Conservation (phyloP, 495 filamentous ascomycete species). For the Aspergillus panamensis region DNA sequence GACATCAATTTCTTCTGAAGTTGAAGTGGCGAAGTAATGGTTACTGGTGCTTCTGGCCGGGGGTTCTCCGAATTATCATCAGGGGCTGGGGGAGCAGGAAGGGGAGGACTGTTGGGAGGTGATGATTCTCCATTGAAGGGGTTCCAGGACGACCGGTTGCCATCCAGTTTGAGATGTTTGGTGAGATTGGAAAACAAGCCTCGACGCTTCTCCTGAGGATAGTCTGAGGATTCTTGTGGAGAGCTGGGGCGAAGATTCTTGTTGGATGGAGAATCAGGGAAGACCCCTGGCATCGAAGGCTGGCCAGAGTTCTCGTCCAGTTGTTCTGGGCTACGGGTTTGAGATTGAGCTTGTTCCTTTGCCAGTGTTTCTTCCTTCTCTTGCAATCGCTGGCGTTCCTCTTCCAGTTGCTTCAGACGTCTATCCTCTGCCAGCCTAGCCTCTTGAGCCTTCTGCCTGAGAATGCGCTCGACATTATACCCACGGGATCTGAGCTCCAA, state of each 20-base stretch:
- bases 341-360: constrained; percentile 34
- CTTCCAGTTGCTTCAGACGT: constrained; percentile 70
- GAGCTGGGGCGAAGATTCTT: constrained; percentile 27
- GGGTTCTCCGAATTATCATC: constrained; percentile 37
- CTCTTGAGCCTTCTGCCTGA: constrained; percentile 79
- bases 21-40: constrained; percentile 47
- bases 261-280: constrained; percentile 58
- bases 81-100: constrained; percentile 44
- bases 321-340: constrained; percentile 30
- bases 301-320: constrained; percentile 15
- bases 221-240: constrained; percentile 22
- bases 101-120: constrained; percentile 34
- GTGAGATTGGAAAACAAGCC: constrained; percentile 64
- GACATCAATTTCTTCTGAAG: constrained; percentile 63
- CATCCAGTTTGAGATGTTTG: constrained; percentile 62
- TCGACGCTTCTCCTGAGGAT: constrained; percentile 37
- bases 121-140: constrained; percentile 28
- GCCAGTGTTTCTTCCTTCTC: constrained; percentile 58
- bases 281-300: constrained; percentile 63
- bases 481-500: constrained; percentile 73
- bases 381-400: constrained; percentile 62
- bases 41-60: constrained; percentile 37
- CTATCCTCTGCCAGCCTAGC: constrained; percentile 79
- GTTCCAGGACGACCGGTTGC: constrained; percentile 27
- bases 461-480: constrained; percentile 91